Evolutionary conservation across 805 yeast genomes (phyloP), one percentile per base, ranked within the genome.

Genomic region (Wickerhamomyces subpelliculosus): DNA sequence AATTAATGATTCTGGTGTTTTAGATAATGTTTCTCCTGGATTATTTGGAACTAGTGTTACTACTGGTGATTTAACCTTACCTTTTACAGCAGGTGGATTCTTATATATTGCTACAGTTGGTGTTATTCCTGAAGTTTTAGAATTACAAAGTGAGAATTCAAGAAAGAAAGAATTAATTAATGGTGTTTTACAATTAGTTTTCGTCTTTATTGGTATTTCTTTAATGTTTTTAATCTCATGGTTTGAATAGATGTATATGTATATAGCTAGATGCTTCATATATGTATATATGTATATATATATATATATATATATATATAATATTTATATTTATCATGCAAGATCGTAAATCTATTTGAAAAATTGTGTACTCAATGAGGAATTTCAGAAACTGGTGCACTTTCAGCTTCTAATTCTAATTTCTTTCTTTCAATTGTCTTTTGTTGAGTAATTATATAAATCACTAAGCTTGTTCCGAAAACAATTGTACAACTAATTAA

Each of bases 31-130:
- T n/a, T 50, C 57, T 13, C 52, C 55, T 13, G 76, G 76, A 2
- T 40, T 68, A 5, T 64, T 69, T 43, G 78, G 78, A 14, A 72
- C 79, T n/a, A 55, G 68, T 14, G 80, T 74, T 29, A 61, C 62
- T 17, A 40, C 67, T 21, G 67, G 69, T 11, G 84, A 77, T 43
- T 54, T 73, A 38, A 70, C 81, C 12, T 59, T 81, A 33, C 88
- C 90, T 13, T 72, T 82, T 52, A 80, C 88, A 1, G 84, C 88
- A 1, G 93, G 90, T 44, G 84, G 85, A 7, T 78, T 83, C 51
- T 55, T 83, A 19, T 83, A 83, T 53, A 79, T 83, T 44, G 85
- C 84, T 8, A 70, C 82, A 0, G 80, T 80, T 18, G 82, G 84
- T 32, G 82, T 83, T n/a, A 73, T 83, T 27, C 90, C 93, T 1